A percentile compares a stretch with the other conserved stretches of the same genome.
phyloP scores from a whole-genome alignment of 108 stramenopile genomes.

The Epithemia pelagica region DNA sequence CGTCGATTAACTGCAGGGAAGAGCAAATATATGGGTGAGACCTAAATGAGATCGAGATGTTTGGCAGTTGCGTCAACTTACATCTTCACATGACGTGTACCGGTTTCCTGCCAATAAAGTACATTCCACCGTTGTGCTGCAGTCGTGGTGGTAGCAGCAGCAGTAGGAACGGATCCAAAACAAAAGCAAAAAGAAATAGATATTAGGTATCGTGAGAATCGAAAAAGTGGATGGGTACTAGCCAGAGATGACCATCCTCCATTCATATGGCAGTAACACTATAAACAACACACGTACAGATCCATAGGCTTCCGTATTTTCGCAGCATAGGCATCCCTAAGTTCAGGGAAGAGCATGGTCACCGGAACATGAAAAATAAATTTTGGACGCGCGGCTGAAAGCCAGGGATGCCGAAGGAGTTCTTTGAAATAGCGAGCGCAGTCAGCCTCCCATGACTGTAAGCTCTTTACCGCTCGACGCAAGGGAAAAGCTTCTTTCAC shows the following conservation, averaged over 20 bases:
- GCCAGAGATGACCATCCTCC: too few relatives aligned
- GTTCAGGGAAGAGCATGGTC: constrained; percentile 63
- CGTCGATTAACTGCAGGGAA: constrained; percentile 58
- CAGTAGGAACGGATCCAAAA: too few relatives aligned
- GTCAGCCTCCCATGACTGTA: constrained; percentile 69
- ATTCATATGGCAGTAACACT: too few relatives aligned
- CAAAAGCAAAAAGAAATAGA: too few relatives aligned
- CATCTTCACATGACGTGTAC: constrained; percentile 47
- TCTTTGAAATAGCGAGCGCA: constrained; percentile 44
- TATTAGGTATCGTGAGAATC: too few relatives aligned
- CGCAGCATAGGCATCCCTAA: constrained; percentile 53
- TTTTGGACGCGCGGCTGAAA: constrained; percentile 45
- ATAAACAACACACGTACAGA: too few relatives aligned
- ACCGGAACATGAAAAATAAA: constrained; percentile 86
- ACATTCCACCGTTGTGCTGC: constrained; percentile 78
- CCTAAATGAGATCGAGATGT: too few relatives aligned
- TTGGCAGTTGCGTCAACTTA: too few relatives aligned
- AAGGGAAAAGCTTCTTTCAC: constrained; percentile 75
- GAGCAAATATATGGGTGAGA: too few relatives aligned
- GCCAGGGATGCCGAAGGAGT: constrained; percentile 77
- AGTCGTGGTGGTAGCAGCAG: too few relatives aligned
- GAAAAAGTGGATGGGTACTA: too few relatives aligned
- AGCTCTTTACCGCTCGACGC: constrained; percentile 51
- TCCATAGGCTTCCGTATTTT: constrained; percentile 84
- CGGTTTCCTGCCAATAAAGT: constrained; percentile 62